Evolutionary conservation across 768 basidiomycete species (phyloP), one percentile per base, ranked within the genome.

Genomic region (Russula ochroleuca): DNA sequence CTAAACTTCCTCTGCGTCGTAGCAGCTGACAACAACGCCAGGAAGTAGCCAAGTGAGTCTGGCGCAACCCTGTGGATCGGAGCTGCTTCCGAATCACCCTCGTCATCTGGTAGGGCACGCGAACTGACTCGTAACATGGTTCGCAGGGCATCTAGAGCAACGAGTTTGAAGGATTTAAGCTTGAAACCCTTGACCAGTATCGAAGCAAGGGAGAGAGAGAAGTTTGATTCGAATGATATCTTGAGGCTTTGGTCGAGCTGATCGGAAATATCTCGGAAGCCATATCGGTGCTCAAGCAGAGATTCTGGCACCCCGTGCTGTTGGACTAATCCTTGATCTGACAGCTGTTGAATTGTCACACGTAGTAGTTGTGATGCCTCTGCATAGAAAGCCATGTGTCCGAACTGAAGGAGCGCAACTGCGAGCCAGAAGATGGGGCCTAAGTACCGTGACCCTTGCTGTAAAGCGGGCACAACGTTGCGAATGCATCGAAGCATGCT

Each of bases 401-500:
- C 86, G 17, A 87, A 84, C 73, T 95, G 86, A 19, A 96, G 79
- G 23, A 96, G 80, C 35, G 88, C 86, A 28, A 96, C 86, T 1
- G 88, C 90, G 8, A 95, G 77, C 94, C 94, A 97, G 75, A 96
- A 93, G 23, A 95, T 77, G 57, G 83, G 82, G 23, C 80, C 75
- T 7, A 90, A 77, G 72, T 92, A 94, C 59, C 90, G 80, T 38
- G 90, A 92, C 41, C 84, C 80, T 38, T 80, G 77, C 0, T 82
- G 76, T 13, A 94, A 78, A 6, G 85, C 86, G 11, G 88, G 88
- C 5, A 92, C 82, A 54, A 94, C 80, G 69, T 85, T 85, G 71
- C 83, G 83, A 69, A 96, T 83, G 75, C 92, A 94, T 57, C 91
- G 84, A 28, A 96, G 81, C 88, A 97, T 96, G 75, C 88, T 90